phyloP scores from a whole-genome alignment of 352 stramenopile genomes.

The Pythium dissimile region DNA sequence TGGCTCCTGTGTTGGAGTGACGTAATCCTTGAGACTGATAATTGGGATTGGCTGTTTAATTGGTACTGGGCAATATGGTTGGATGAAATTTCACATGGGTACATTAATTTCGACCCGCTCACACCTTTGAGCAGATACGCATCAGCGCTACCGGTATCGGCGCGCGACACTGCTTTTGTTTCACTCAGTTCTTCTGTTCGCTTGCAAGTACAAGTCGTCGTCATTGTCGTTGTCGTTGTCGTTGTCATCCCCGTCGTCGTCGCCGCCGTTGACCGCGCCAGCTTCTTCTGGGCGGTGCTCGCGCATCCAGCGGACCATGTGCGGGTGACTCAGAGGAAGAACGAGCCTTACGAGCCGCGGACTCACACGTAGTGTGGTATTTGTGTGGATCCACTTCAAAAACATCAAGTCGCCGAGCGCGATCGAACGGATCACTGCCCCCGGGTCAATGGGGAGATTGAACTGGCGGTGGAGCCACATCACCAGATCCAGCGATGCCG shows the following conservation, averaged over 20 bases:
- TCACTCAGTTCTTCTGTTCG: too few relatives aligned
- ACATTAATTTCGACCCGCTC: too few relatives aligned
- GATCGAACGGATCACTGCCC: slow-evolving; percentile 2
- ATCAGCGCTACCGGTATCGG: too few relatives aligned
- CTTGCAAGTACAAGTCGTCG: too few relatives aligned
- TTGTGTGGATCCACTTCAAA: slow-evolving; percentile 11
- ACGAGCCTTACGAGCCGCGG: slow-evolving; percentile 8
- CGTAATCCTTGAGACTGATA: too few relatives aligned
- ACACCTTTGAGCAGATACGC: too few relatives aligned
- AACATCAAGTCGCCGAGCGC: slow-evolving; percentile 10
- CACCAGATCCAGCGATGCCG: not conserved
- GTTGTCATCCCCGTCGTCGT: slow-evolving; percentile 1
- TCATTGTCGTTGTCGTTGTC: too few relatives aligned
- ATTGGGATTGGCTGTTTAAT: not conserved
- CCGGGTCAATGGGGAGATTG: not conserved
- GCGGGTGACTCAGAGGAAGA: slow-evolving; percentile 13
- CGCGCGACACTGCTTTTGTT: too few relatives aligned
- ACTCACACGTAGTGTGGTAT: slow-evolving; percentile 3
- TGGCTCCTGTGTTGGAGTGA: not conserved
- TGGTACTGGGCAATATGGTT: slow-evolving; percentile 1
- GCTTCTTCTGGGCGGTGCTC: slow-evolving; percentile 5
- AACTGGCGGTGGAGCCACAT: slow-evolving; percentile 8
- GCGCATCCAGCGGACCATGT: slow-evolving; percentile 20
- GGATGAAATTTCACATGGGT: slow-evolving; percentile 6
- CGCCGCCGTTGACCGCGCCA: not conserved